A percentile compares a stretch with the other conserved stretches of the same genome.
Evolutionary conservation across 208 protist genomes (phyloP).

Genomic region (Acanthamoeba triangularis): DNA sequence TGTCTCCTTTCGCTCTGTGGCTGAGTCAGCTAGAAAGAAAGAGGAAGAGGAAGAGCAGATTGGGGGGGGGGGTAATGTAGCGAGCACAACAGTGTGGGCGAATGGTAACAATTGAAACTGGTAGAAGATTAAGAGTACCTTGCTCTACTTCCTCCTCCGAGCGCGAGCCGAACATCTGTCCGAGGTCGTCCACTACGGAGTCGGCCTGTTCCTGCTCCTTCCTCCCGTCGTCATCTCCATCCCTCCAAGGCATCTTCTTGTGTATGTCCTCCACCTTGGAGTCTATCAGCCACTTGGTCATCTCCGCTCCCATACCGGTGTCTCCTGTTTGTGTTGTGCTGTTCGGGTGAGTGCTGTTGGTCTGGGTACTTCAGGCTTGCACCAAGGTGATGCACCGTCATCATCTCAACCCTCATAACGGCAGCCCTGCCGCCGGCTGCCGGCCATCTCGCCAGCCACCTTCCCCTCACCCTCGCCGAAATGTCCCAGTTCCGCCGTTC

Average conservation of each 20-base stretch:
- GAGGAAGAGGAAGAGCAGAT: not conserved
- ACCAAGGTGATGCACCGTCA: too few relatives aligned
- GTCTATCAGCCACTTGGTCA: slow-evolving; percentile 60
- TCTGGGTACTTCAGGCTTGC: too few relatives aligned
- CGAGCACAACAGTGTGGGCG: not conserved
- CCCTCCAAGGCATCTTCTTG: slow-evolving; percentile 42
- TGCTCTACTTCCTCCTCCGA: not conserved
- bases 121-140: not conserved
- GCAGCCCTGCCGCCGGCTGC: too few relatives aligned
- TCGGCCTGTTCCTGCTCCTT: not conserved
- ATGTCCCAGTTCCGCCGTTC: too few relatives aligned
- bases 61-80: not conserved
- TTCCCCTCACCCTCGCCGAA: too few relatives aligned
- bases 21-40: not conserved
- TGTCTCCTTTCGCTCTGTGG: not conserved
- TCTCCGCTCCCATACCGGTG: slow-evolving; percentile 27
- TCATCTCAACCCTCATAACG: too few relatives aligned
- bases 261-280: slow-evolving; percentile 61
- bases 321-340: not conserved
- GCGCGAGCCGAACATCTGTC: not conserved
- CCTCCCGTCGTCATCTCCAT: not conserved
- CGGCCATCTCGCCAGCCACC: too few relatives aligned
- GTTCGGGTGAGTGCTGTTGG: too few relatives aligned
- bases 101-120: not conserved
- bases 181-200: not conserved